Base-by-base conservation (phyloP, 352 stramenopile genomes). In the Hyaloperonospora arabidopsidis region DNA sequence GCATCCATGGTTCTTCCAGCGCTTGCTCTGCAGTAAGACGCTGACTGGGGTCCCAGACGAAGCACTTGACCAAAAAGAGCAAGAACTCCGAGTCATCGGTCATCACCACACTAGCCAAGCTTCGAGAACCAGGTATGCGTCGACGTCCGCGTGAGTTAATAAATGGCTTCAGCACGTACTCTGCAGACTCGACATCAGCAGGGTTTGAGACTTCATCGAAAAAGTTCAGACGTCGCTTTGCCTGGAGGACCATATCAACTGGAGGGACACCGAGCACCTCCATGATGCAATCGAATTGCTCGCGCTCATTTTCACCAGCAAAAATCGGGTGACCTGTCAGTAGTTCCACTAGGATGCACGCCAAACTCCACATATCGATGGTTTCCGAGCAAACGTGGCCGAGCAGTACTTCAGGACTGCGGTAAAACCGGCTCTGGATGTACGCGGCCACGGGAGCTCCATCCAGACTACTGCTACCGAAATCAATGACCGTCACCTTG, bases 381-480 rank as follows among this genome's bases (percentile, higher is more conserved):
- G 70, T 60, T 36, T 57, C 51, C 32, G 57, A 67, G 61, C 95
- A 96, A 2, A 61, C 70, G 8, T 98, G 67, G 2, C 96, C 96
- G 0, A 99, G 68, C 59, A 99, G 94, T 8, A 98, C 95, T 67
- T 98, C 94, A 7, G 96, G 96, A n/a, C 84, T 95, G 19, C 96
- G 84, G 71, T 99, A 99, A 68, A 98, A 98, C 3, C 96, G 80
- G 19, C 84, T 97, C 61, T 98, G 96, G 56, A 99, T 98, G 77
- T 99, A 99, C 23, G 90, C 95, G 62, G 97, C 97, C 57, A 96
- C 80, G 0, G 87, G 86, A 44, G 90, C 86, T 49, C 88, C 77
- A 38, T 85, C 86, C 13, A 93, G 68, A 76, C 95, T 99, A 32
- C 89, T 97, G 38, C 86, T 98, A 23, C 96, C 96, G 77, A 99